Base-by-base conservation (phyloP, 2,329 filamentous ascomycete species). In the Chaetomium strumarium region DNA sequence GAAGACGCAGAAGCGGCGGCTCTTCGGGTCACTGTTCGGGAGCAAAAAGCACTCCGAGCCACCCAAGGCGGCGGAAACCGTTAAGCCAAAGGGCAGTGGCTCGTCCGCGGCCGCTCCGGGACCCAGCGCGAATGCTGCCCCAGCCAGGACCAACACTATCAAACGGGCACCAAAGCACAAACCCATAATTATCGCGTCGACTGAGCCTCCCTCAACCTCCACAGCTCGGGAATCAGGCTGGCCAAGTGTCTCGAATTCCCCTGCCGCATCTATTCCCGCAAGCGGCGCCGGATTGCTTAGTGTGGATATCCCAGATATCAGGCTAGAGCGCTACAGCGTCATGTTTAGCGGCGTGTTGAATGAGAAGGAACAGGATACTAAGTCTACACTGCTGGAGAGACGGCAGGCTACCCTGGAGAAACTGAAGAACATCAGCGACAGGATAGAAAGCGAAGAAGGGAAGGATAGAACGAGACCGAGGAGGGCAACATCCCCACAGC, bases 261-360 rank as follows among this genome's bases (percentile, higher is more conserved):
- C 51, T 9, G 29, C 40, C 10, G 44, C 53, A 4, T 36, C 46
- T 3, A 6, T 46, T 30, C 36, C 55, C 5, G 20, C 55, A 12
- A 44, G 52, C 16, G 64, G 65, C 10, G 68, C 71, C 2, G 67
- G 56, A 10, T 34, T 85, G 7, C 72, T 96, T 17, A 77, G 90
- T 61, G 78, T 96, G 14, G 82, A 91, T 48, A 93, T 96, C 52
- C 91, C 92, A 1, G 79, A 80, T 46, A 78, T 88, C 51, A 82
- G 86, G 57, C 76, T 97, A 77, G 92, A 96, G 66, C 77, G 92
- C 45, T 97, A 96, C 62, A 96, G 90, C 61, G 80, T 96, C 59
- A 96, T 96, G 91, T 96, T 97, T 64, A 83, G 85, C 51, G 80
- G 80, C 36, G 75, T 96, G 7, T 72, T 96, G 24, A 78, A 81